Percentiles rank a stretch among this genome's conserved stretches.
Evolutionary conservation across 139 green algal genomes (phyloP).

Genomic region (Coelastrella sp.): DNA sequence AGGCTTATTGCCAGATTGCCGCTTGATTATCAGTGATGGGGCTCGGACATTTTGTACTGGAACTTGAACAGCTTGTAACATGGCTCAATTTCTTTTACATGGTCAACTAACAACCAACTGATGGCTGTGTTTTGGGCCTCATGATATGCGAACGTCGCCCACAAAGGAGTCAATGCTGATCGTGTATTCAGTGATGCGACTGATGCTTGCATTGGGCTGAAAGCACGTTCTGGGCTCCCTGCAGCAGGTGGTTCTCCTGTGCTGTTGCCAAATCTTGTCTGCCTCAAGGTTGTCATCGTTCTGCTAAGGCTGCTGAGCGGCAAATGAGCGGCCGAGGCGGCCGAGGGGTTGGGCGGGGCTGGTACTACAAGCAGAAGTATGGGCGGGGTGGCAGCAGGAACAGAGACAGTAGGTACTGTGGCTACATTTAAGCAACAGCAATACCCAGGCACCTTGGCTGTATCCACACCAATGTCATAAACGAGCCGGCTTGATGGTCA

Average conservation of each 20-base stretch:
- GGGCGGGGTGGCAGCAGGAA: constrained; percentile 47
- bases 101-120: too few species aligned
- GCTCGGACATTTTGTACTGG: too few species aligned
- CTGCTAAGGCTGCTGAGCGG: not conserved
- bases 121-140: too few species aligned
- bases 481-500: too few species aligned
- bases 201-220: not conserved
- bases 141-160: too few species aligned
- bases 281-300: not conserved
- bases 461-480: too few species aligned
- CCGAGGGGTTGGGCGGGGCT: not conserved
- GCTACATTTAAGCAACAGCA: not conserved
- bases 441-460: too few species aligned
- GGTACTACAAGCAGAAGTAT: constrained; percentile 61
- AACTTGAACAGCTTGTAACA: too few species aligned
- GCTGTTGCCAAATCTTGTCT: not conserved
- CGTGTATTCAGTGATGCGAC: not conserved
- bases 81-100: too few species aligned
- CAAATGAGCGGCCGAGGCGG: constrained; percentile 33
- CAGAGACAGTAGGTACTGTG: constrained; percentile 30
- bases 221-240: not conserved
- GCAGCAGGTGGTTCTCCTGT: not conserved
- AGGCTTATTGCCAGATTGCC: too few species aligned
- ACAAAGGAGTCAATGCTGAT: not conserved
- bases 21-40: too few species aligned